Base-by-base conservation (phyloP, 2,329 filamentous ascomycete species). In the Aureobasidium sp. region DNA sequence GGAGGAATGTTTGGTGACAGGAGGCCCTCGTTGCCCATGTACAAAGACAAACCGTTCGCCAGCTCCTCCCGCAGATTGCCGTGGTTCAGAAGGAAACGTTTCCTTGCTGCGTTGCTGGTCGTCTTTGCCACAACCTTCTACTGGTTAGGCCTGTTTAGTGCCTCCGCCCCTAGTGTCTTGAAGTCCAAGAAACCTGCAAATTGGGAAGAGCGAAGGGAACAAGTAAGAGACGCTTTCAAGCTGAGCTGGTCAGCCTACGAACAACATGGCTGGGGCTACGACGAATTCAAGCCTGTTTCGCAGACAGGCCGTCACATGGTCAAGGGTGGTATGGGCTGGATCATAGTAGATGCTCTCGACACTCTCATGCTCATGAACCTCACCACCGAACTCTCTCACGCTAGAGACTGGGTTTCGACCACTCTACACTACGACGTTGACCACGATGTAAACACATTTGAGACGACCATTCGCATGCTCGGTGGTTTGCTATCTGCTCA, bases 361-460 rank as follows among this genome's bases (percentile, higher is more conserved):
- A 99, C 94, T 0, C 84, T 97, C 81, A 99, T 99, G 78, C 80
- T 99, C 64, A 99, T 99, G 94, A 97, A 97, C 73, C 81, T 96
- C 66, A 97, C 93, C 15, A 88, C 85, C 35, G 86, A 92, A 64
- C 82, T 99, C 42, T 82, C 86, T 40, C 86, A 95, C 70, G 93
- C 94, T 31, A 83, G 93, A 61, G 84, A 96, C 71, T 99, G 94
- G 94, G 85, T 99, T 52, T 82, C 89, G 1, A 87, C 85, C 5
- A 86, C 86, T 8, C 76, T 97, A 65, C 87, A 86, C 12, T 97
- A 95, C 76, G 87, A 97, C 64, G 91, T 96, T 74, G 82, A 97
- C 69, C 91, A 97, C 73, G 91, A 97, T 72, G 93, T 99, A 61
- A 97, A 91, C 74, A 97, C 91, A 0, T 99, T 97, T 69, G 94